phyloP scores from a whole-genome alignment of 2,329 filamentous ascomycete genomes.

The Monosporascus sp. region DNA sequence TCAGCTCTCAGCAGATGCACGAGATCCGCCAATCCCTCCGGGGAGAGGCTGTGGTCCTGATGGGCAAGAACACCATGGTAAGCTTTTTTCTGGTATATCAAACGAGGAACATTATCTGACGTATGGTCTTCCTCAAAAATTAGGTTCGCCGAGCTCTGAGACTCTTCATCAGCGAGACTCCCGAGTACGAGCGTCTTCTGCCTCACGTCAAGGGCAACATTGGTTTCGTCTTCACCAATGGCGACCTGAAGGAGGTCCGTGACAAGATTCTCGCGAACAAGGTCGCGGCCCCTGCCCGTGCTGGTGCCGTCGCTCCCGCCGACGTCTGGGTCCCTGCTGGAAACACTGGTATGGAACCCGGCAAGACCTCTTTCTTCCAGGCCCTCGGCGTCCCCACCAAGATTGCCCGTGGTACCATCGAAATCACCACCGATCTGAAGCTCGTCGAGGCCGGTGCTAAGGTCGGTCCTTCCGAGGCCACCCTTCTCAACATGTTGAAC shows the following conservation, averaged over 20 bases:
- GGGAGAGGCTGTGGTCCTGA: constrained; percentile 88
- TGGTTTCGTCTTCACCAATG: constrained; percentile 99
- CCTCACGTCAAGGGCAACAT: constrained; percentile 96
- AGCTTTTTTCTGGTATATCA: constrained; percentile 19
- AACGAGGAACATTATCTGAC: not conserved
- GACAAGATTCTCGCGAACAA: constrained; percentile 95
- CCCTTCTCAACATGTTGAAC: constrained; percentile 99
- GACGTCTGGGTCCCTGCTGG: constrained; percentile 96
- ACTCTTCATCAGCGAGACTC: constrained; percentile 83
- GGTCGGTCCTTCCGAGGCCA: constrained; percentile 98
- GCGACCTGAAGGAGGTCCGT: constrained; percentile 84
- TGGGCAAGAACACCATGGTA: constrained; percentile 99
- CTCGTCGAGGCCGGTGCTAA: constrained; percentile 88
- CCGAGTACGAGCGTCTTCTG: constrained; percentile 97
- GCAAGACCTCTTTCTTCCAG: constrained; percentile 99
- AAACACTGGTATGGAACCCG: constrained; percentile 99
- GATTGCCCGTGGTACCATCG: constrained; percentile 99
- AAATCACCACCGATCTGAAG: constrained; percentile 98
- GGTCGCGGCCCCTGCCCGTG: constrained; percentile 95
- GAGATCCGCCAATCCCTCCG: constrained; percentile 94
- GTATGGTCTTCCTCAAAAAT: constrained; percentile 1
- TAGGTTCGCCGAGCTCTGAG: constrained; percentile 94
- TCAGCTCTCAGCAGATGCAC: constrained; percentile 99
- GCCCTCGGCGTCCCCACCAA: constrained; percentile 99
- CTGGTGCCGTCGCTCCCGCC: constrained; percentile 86